Percentiles rank a stretch among this genome's conserved stretches.
These are phyloP conservation scores for Lyophyllum shimeji DNA, from an alignment of 768 basidiomycete genomes.

Conservation along the genomic window DNA sequence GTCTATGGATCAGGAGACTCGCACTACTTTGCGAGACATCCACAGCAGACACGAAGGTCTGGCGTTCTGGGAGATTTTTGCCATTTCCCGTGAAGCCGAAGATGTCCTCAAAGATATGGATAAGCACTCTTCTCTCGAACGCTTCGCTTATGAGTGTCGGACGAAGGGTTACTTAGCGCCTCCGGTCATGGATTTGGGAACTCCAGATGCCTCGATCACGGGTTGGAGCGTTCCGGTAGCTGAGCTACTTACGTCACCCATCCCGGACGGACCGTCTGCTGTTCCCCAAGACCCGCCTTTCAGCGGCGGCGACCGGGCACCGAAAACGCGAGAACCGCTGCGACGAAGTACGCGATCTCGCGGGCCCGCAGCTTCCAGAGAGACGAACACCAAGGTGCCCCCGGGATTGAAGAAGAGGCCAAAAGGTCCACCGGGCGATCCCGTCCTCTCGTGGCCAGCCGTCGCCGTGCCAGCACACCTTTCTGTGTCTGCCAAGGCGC, in stretches of 20 bases:
- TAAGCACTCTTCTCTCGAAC: neutral
- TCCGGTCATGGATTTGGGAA: neutral
- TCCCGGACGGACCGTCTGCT: neutral
- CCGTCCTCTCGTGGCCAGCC: neutral
- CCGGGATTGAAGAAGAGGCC: neutral
- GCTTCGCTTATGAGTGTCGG: neutral
- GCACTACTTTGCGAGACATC: neutral
- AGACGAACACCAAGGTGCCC: neutral
- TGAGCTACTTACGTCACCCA: neutral
- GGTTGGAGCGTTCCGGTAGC: neutral
- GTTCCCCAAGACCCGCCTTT: too few relatives aligned
- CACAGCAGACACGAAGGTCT: neutral
- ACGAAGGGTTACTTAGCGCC: neutral
- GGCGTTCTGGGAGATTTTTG: conserved; percentile 11
- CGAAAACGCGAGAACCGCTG: neutral
- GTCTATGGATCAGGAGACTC: neutral
- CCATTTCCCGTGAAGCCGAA: neutral
- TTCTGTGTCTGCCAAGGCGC: neutral
- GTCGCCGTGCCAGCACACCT: neutral
- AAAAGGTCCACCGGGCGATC: neutral
- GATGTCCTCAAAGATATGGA: neutral
- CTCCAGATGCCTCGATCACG: neutral
- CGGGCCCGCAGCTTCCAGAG: neutral
- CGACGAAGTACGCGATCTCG: neutral
- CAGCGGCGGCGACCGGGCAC: too few relatives aligned